Base-by-base conservation (phyloP, 768 basidiomycete genomes). In the Harrya chromipes region DNA sequence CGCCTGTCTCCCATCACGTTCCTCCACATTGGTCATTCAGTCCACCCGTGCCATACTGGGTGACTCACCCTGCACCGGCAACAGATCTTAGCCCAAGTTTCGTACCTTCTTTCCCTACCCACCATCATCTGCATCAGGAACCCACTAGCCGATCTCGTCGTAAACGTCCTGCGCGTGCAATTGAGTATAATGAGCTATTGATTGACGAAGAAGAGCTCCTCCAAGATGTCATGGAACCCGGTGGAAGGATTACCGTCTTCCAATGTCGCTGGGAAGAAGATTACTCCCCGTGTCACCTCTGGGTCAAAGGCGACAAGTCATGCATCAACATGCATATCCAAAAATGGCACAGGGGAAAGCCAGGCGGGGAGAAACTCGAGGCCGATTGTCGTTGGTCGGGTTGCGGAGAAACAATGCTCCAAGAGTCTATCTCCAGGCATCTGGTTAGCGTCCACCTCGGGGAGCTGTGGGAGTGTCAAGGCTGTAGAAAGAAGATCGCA, bases 381-480 rank as follows among this genome's bases (percentile, higher is more conserved):
- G 21, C 14, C 7, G 10, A 33, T 2, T 62, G 59, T 37, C 33
- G 26, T 16, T 60, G 59, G 60, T 36, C 45, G 0, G 21, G 14
- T n/a, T 66, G 62, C n/a, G 38, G 31, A 1, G 42, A 46, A 39
- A 35, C 4, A 1, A 66, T 66, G 58, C 17, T 47, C 6, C 66
- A 64, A 36, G 65, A 64, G 26, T 64, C 59, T 17, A 40, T 64
- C 4, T 21, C 40, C 2, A 46, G 64, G 2, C 61, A 65, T 6
- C 23, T 65, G 0, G 38, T 57, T 0, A 36, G 43, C 5, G n/a
- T 48, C 6, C 64, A 66, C 19, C 43, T 64, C 0, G 48, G 27
- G 10, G 49, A 61, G 42, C 46, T 47, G 24, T 56, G 47, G 54
- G n/a, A 45, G 14, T 60, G 61, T n/a, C 29, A 8, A 24, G 43